Base-by-base conservation (phyloP, 2,329 filamentous ascomycete species). In the Fusarium pininemorale region DNA sequence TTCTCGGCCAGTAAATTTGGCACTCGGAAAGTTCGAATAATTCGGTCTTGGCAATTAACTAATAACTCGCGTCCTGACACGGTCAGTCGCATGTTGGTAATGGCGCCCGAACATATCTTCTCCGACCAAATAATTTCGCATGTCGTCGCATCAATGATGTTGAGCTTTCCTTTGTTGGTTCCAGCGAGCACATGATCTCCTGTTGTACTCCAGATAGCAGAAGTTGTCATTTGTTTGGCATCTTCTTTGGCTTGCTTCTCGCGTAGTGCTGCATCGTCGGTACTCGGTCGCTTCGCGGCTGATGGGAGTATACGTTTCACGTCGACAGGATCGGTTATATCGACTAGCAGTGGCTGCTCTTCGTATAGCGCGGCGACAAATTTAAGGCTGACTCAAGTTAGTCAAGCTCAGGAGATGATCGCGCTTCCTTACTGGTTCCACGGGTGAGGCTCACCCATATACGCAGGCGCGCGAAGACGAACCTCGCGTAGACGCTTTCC, bases 331-430 rank as follows among this genome's bases (percentile, higher is more conserved):
- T 90, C 87, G 41, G 90, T 91, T 53, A 95, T 87, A 82, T 98
- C 95, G 73, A 98, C 94, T 12, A 99, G 88, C 59, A 96, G 89
- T 1, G 96, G 96, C 74, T 97, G 91, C 77, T 97, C 95, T 85
- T 99, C 96, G 82, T 96, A 98, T 26, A 98, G 89, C 5, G 96
- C 96, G 22, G 94, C 95, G 24, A 97, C 94, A 79, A 98, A 98
- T 70, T 94, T 88, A 69, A 94, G 88, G 81, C 93, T 77, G n/a
- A 61, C 65, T 30, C 45, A 72, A 44, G 61, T 81, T 64, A 82
- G 75, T 62, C 60, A 32, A 42, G 16, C 30, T 59, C 41, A 26
- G n/a, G 24, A 32, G 37, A 37, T 47, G 24, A 13, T 26, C 14
- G 24, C 41, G 39, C 30, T 30, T 24, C 75, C 82, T 67, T 85